These are phyloP conservation scores for Rhododendron molle DNA, from an alignment of 148 eudicot genomes.

Conservation along the genomic window DNA sequence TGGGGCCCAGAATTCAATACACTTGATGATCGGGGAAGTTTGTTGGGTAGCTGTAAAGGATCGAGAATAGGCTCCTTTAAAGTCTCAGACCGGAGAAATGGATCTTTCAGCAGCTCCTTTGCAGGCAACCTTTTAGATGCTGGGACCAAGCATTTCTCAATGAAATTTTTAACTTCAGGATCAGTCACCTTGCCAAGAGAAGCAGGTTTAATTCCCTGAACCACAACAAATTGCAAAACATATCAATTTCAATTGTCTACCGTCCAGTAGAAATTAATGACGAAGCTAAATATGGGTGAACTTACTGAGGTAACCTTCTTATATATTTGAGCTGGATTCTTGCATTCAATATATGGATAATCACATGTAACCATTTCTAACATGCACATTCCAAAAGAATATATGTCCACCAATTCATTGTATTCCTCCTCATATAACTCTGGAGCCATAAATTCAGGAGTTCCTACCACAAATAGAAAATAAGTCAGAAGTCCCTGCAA, in stretches of 20 bases:
- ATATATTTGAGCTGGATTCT: slow-evolving; percentile 81
- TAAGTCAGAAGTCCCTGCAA: slow-evolving; percentile 8
- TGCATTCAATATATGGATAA: slow-evolving; percentile 86
- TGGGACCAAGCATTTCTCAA: slow-evolving; percentile 70
- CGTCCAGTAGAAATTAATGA: neutral
- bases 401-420: slow-evolving; percentile 79
- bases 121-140: slow-evolving; percentile 63
- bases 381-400: slow-evolving; percentile 95
- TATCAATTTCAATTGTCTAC: slow-evolving; percentile 1
- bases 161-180: slow-evolving; percentile 59
- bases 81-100: slow-evolving; percentile 48
- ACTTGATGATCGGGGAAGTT: slow-evolving; percentile 21
- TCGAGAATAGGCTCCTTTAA: slow-evolving; percentile 26
- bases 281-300: slow-evolving; percentile 6
- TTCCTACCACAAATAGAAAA: slow-evolving; percentile 35
- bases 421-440: slow-evolving; percentile 91
- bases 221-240: neutral
- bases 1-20: slow-evolving; percentile 23
- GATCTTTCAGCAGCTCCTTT: slow-evolving; percentile 61
- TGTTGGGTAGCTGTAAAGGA: slow-evolving; percentile 30
- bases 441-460: slow-evolving; percentile 97
- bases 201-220: slow-evolving; percentile 84
- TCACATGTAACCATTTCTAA: slow-evolving; percentile 82
- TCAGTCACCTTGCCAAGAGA: slow-evolving; percentile 61
- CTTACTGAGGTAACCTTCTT: slow-evolving; percentile 78